Base-by-base conservation (phyloP, 768 basidiomycete genomes). In the Mycena maculata region DNA sequence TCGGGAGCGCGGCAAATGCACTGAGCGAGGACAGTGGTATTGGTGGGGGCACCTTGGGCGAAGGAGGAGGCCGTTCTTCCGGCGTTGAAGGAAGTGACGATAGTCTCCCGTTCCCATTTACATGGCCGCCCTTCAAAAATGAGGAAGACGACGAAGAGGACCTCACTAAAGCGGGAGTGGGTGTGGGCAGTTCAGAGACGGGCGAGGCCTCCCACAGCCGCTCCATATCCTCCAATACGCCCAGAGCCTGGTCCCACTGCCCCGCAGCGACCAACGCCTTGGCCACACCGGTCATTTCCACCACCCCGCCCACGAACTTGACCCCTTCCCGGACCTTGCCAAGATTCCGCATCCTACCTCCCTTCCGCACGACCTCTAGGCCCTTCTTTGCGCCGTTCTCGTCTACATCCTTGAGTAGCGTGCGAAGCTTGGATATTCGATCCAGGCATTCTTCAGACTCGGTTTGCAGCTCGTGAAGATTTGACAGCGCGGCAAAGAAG, bases 401-500 rank as follows among this genome's bases (percentile, higher is more conserved):
- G 74, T 96, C 93, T 2, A 97, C 90, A 25, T 93, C 89, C 45
- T 82, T 83, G 15, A 99, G 84, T 55, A 93, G 85, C 0, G 77
- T 75, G 25, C 94, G 92, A 7, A 99, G 84, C 28, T 88, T 84
- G 10, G 86, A 82, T 65, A 98, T 93, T 49, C 92, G 89, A 47
- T 84, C 80, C 8, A 99, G 84, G 73, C 96, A 96, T 52, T 89
- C 86, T 52, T 91, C 87, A 0, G 95, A 96, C 75, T 98, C 95
- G 7, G 92, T 87, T 74, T 96, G 95, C 13, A 99, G 87, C 68
- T 95, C 92, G 73, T 98, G 93, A 10, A 99, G 84, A 77, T 99
- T 99, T 9, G 95, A 88, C 39, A 99, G 87, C 9, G 98, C 98
- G 6, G 96, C 92, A 73, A 99, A 99, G 86, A 99, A 99, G 1